phyloP scores from a whole-genome alignment of 139 green algal species.

The Desmodesmus armatus region DNA sequence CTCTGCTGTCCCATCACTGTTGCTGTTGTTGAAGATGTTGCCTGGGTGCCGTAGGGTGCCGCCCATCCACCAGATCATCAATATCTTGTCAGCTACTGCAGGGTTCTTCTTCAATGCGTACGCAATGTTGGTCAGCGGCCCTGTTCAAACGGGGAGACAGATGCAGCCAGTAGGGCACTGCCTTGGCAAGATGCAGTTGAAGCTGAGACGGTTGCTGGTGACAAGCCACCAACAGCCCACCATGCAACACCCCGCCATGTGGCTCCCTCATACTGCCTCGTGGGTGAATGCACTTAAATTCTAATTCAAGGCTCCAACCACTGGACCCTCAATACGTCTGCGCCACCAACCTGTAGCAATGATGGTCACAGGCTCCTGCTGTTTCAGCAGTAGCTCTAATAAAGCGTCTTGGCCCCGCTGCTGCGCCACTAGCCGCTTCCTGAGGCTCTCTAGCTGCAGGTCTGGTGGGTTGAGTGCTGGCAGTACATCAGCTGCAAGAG shows the following conservation, averaged over 20 bases:
- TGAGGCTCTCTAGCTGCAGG: background rate
- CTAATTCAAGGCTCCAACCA: no score
- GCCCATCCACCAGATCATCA: constrained; percentile 45
- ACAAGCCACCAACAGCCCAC: no score
- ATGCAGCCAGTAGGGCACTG: no score
- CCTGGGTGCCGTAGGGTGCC: constrained; percentile 18
- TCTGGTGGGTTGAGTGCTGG: constrained; percentile 38
- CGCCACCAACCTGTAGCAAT: constrained; percentile 21
- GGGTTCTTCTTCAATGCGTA: constrained; percentile 29
- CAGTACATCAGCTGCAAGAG: constrained; percentile 30
- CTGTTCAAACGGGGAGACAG: no score
- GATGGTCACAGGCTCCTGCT: constrained; percentile 22
- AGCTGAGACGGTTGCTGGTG: no score
- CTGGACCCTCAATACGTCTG: no score
- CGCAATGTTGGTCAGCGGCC: constrained; percentile 39
- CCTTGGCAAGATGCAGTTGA: no score
- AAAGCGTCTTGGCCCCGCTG: constrained; percentile 30
- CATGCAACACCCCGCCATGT: no score
- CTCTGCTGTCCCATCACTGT: constrained; percentile 47
- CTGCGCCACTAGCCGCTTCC: background rate
- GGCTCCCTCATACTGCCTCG: no score
- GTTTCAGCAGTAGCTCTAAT: constrained; percentile 32
- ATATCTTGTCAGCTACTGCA: background rate
- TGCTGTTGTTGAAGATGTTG: constrained; percentile 27
- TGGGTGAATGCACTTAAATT: no score